phyloP scores from a whole-genome alignment of 2,329 filamentous ascomycete genomes.

The Pseudogymnoascus sp. region DNA sequence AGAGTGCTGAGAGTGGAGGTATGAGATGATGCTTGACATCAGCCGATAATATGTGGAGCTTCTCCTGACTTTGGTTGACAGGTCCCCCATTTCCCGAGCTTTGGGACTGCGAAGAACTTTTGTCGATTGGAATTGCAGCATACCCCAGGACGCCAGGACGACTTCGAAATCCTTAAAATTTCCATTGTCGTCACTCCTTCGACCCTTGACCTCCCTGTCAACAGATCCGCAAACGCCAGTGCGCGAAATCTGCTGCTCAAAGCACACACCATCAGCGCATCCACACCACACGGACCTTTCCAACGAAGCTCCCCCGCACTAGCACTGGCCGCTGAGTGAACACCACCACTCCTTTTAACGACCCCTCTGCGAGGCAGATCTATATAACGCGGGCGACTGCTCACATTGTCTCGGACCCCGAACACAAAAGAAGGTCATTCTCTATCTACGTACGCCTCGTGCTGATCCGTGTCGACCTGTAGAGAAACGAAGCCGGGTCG shows the following conservation, averaged over 20 bases:
- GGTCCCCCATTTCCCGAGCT: background rate
- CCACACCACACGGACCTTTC: constrained; percentile 7
- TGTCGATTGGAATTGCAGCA: background rate
- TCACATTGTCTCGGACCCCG: constrained; percentile 4
- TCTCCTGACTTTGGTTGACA: constrained; percentile 3
- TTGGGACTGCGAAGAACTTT: background rate
- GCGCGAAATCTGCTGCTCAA: background rate
- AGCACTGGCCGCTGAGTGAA: constrained; percentile 4
- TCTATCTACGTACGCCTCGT: background rate
- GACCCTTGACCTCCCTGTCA: background rate
- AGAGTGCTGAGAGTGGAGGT: constrained; percentile 4
- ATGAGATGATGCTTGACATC: constrained; percentile 1
- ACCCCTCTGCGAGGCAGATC: constrained; percentile 7
- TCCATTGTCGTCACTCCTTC: background rate
- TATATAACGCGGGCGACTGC: constrained; percentile 7
- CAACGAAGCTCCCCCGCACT: constrained; percentile 5
- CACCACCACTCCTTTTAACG: constrained; percentile 2
- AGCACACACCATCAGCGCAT: constrained; percentile 2
- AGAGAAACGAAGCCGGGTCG: background rate
- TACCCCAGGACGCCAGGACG: background rate
- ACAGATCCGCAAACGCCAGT: background rate
- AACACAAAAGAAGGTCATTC: background rate
- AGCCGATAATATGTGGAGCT: constrained; percentile 1
- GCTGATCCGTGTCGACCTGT: background rate
- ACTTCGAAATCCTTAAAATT: background rate